A percentile compares a stretch with the other conserved stretches of the same genome.
Conservation (phyloP, 169 alveolate genomes). For the Cyclospora cayetanensis region DNA sequence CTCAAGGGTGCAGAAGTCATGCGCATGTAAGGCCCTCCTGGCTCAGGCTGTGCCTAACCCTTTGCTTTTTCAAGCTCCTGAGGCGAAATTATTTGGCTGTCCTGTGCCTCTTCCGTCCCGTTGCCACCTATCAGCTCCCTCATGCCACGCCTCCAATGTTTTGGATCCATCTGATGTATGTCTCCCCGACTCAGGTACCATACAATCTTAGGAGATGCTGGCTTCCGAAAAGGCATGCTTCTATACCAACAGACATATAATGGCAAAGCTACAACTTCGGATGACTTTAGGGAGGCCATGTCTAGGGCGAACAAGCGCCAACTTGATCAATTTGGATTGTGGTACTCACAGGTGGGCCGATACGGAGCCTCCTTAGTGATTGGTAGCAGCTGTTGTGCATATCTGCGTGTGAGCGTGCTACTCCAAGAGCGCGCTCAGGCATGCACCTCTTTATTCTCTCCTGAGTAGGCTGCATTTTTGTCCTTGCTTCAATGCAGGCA, state of each 20-base stretch:
- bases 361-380: too few species aligned
- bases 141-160: too few species aligned
- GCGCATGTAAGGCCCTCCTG: conserved; percentile 28
- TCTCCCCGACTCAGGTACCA: conserved; percentile 83
- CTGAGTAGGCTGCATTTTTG: too few species aligned
- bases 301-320: conserved; percentile 83
- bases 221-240: conserved; percentile 92
- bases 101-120: too few species aligned
- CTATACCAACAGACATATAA: conserved; percentile 89
- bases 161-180: too few species aligned
- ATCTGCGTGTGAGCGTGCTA: too few species aligned
- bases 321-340: conserved; percentile 87
- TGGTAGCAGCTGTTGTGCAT: too few species aligned
- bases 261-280: conserved; percentile 92
- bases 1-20: conserved; percentile 94
- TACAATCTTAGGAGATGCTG: conserved; percentile 89
- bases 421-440: too few species aligned
- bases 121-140: too few species aligned
- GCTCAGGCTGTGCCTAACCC: background rate
- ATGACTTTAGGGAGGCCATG: conserved; percentile 93
- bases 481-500: background rate
- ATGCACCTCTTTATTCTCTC: too few species aligned
- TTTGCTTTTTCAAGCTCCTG: too few species aligned
- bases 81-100: too few species aligned
- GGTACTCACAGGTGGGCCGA: conserved; percentile 91